Percentiles rank a stretch among this genome's conserved stretches.
Conservation (phyloP, 2,329 filamentous ascomycete species). For the Neoascochyta sp. region DNA sequence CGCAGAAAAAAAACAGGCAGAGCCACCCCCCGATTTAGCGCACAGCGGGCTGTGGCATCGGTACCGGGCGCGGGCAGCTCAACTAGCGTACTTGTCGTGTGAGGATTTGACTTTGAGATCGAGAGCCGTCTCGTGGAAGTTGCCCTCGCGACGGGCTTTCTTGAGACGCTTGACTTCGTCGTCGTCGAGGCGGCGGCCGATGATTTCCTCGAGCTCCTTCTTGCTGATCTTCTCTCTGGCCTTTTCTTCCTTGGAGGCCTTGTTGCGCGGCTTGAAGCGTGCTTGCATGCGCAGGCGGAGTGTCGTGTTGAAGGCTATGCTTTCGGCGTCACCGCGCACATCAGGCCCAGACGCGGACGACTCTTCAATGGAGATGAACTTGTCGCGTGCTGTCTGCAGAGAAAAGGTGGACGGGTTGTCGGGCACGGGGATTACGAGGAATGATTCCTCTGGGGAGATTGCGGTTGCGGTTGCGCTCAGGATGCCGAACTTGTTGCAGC, state of each 20-base stretch:
- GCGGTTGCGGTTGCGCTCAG: slow-evolving; percentile 75
- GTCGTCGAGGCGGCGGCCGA: slow-evolving; percentile 72
- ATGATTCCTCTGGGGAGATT: slow-evolving; percentile 79
- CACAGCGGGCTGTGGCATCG: not conserved
- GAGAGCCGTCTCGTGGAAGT: slow-evolving; percentile 82
- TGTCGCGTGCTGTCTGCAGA: slow-evolving; percentile 68
- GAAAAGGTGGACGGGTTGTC: slow-evolving; percentile 70
- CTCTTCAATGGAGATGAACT: slow-evolving; percentile 59
- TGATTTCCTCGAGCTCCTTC: slow-evolving; percentile 77
- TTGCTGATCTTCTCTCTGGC: slow-evolving; percentile 80
- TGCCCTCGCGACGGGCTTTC: slow-evolving; percentile 76
- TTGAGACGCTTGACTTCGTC: slow-evolving; percentile 83
- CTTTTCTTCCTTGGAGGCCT: slow-evolving; percentile 77
- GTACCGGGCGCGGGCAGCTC: slow-evolving; percentile 2
- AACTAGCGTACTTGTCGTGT: slow-evolving; percentile 46
- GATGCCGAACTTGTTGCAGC: slow-evolving; percentile 78
- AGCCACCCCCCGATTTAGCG: too few species aligned
- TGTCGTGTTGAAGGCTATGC: slow-evolving; percentile 65
- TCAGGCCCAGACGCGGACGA: slow-evolving; percentile 50
- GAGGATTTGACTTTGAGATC: slow-evolving; percentile 88
- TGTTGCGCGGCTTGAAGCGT: slow-evolving; percentile 80
- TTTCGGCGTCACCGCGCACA: slow-evolving; percentile 71
- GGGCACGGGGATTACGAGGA: slow-evolving; percentile 59
- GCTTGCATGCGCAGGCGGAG: slow-evolving; percentile 90
- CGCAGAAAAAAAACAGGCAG: too few species aligned